Evolutionary conservation across 768 basidiomycete species (phyloP), one percentile per base, ranked within the genome.

Genomic region (Thelephora ganbajun): DNA sequence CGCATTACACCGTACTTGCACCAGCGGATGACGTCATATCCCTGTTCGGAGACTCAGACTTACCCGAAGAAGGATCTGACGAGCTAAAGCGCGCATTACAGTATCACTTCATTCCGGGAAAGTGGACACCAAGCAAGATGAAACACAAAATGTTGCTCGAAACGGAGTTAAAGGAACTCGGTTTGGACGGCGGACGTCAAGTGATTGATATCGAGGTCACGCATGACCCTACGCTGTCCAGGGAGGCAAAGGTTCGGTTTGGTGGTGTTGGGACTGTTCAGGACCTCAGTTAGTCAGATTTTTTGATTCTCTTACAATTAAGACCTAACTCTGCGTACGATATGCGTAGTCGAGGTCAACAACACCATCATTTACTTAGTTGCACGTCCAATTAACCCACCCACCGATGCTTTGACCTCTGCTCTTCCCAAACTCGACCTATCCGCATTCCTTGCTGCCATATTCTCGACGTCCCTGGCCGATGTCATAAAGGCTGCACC

Each of bases 61-160:
- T 86, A 18, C 89, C 88, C 3, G 68, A 76, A 48, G 65, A 62
- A 26, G 87, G 85, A 3, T 78, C 70, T 16, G 69, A 72, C 13
- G 86, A 85, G 50, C 67, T 98, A 48, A 81, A 72, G 61, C 79
- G 73, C 50, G 57, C 83, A 45, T 64, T 98, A 35, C 71, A 80
- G 55, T 98, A 98, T 59, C 96, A 99, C 63, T 91, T 99, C 61
- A 67, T 98, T 39, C 85, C 89, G 0, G 89, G 89, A 7, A 74
- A 72, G 49, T 83, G 86, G 76, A 69, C 71, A 0, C 73, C 76
- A 3, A 70, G 74, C 46, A 83, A 90, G 52, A 69, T 98, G 33
- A 67, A 70, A 35, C 70, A 88, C 53, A 80, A 80, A 3, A 74
- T 80, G 70, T 65, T 98, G 13, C 62, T 98, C 35, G 79, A 85